Evolutionary conservation across 2,329 filamentous ascomycete genomes (phyloP).

Genomic region (Trichocomaceae sp.): DNA sequence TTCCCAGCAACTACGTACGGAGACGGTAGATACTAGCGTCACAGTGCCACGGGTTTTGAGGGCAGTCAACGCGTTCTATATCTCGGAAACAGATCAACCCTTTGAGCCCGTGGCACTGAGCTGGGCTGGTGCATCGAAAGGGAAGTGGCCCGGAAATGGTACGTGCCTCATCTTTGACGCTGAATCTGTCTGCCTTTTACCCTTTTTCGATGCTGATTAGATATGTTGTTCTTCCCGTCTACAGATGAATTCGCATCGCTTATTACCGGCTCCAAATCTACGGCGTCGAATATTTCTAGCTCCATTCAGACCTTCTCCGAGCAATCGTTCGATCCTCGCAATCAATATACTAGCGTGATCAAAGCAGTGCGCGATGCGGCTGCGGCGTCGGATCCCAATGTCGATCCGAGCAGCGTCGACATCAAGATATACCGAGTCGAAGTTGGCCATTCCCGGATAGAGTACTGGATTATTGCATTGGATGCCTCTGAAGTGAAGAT

Average conservation of each 20-base stretch:
- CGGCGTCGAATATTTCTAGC: conserved; percentile 22
- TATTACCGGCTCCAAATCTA: conserved; percentile 36
- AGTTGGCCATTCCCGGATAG: conserved; percentile 56
- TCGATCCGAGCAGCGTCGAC: conserved; percentile 42
- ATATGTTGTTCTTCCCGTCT: background rate
- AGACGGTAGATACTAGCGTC: conserved; percentile 42
- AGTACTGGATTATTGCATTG: conserved; percentile 73
- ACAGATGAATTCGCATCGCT: conserved; percentile 64
- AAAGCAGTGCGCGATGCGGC: conserved; percentile 49
- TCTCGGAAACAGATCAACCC: conserved; percentile 77
- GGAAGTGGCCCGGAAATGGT: conserved; percentile 32
- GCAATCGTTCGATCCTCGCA: conserved; percentile 65
- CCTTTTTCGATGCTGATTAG: background rate
- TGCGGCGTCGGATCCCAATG: conserved; percentile 21
- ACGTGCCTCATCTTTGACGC: conserved; percentile 13
- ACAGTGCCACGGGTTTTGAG: conserved; percentile 56
- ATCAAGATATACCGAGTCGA: conserved; percentile 69
- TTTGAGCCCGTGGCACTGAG: conserved; percentile 69
- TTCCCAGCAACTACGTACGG: conserved; percentile 20
- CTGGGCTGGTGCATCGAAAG: conserved; percentile 39
- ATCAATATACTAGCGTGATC: conserved; percentile 53
- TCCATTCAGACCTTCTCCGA: conserved; percentile 58
- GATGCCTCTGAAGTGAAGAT: conserved; percentile 54
- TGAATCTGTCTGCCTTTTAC: background rate
- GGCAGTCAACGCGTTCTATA: conserved; percentile 58